Evolutionary conservation across 192 early-diverging fungal species (phyloP), one percentile per base, ranked within the genome.

Genomic region (Thoreauomyces humboldtii): DNA sequence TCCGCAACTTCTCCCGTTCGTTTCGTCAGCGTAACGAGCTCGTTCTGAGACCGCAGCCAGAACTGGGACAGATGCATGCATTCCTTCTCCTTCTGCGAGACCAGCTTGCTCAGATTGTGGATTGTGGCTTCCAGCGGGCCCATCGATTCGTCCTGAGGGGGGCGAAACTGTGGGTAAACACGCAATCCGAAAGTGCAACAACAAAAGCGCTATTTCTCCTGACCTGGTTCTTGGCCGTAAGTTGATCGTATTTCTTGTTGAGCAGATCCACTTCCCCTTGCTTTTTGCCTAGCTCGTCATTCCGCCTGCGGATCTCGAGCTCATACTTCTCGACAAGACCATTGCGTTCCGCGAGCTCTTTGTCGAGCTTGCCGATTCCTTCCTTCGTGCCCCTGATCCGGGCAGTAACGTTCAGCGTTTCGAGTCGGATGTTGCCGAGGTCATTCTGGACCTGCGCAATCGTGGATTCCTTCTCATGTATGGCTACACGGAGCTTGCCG

Each of bases 51-150:
- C 12, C 78, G 65, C 42, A 86, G 70, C 84, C 84, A 86, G 64
- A 75, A 84, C 28, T 79, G 80, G 28, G 79, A 77, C 12, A 85
- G 68, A 52, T 85, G 71, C 14, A 66, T 63, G 59, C 73, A 79
- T 41, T 85, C 84, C 57, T 71, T 77, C 42, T 86, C 80, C 58
- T 85, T 83, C 34, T 32, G n/a, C 3, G 56, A 46, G 32, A 86
- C 73, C 0, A 65, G 55, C 43, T 85, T 85, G 41, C 64, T 68
- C n/a, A 86, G 55, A 61, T 85, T 86, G 71, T 84, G 74, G 38
- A 86, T 86, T 22, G 84, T 86, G 0, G 84, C 80, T 76, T 86
- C 84, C 4, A 86, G 69, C 4, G 84, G 81, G 4, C 84, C 84
- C 70, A 81, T 69, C 2, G 70, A 73, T 44, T 80, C 82, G 59